Evolutionary conservation across 1,284 basidiomycete genomes (phyloP), one percentile per base, ranked within the genome.

Genomic region (Mycosarcoma maydis): DNA sequence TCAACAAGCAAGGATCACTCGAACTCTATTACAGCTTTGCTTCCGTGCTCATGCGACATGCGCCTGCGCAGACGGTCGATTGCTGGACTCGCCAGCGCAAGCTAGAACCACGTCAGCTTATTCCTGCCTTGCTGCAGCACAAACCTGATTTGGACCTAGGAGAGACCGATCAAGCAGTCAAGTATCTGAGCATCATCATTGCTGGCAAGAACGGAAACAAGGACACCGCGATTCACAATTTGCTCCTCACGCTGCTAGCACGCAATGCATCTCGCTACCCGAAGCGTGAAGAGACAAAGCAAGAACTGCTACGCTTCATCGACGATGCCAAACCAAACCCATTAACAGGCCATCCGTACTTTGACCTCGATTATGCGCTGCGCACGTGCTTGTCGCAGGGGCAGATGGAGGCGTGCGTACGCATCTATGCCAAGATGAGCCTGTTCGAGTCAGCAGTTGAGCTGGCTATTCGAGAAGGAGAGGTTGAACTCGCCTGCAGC

Each of bases 351-450:
- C 89, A 89, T 77, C 94, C 95, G 1, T 96, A 93, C 82, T 98
- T 94, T 80, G 95, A 98, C 76, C 87, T 98, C 33, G 94, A 98
- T 84, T 98, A 98, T 80, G 96, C 95, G 0, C 82, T 99, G 57
- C 88, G 96, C 9, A 83, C 96, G 40, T 98, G 94, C 84, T 87
- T 88, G 67, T 60, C 73, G 16, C 86, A 90, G 37, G 88, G 89
- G 6, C 86, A 91, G 42, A 91, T 88, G 26, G 92, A 94, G 75
- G 89, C 95, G 2, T 98, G 94, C 80, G 93, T 98, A 37, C 90
- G 93, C 75, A 95, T 99, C 56, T 98, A 98, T 83, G 91, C 92
- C 9, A 94, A 96, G 84, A 95, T 99, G 93, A 94, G 92, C 0
- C 84, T 98, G 45, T 97, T 90, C 85, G 96, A 98, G 84, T 92